Conservation (phyloP, 176 grass and related monocot species). For the Ensete ventricosum region DNA sequence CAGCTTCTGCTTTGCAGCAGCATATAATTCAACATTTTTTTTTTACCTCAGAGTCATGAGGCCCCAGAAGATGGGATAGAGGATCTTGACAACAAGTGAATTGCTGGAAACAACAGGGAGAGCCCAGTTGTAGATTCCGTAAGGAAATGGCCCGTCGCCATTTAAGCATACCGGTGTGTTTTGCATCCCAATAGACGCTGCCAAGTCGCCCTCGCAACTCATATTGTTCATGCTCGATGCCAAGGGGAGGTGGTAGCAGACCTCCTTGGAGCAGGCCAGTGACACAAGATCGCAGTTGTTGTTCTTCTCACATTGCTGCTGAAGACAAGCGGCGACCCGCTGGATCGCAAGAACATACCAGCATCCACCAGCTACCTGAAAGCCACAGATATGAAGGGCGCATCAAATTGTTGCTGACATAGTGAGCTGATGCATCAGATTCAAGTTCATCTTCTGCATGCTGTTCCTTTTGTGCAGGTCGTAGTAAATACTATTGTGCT, state of each 20-base stretch:
- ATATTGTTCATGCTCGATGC: constrained; percentile 21
- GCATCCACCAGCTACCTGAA: constrained; percentile 83
- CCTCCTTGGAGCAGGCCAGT: constrained; percentile 46
- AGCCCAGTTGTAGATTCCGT: constrained; percentile 73
- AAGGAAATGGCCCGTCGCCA: constrained; percentile 49
- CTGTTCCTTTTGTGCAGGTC: not conserved
- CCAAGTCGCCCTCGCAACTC: constrained; percentile 37
- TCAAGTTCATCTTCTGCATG: not conserved
- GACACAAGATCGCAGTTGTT: constrained; percentile 57
- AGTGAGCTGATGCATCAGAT: not conserved
- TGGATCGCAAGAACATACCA: constrained; percentile 98
- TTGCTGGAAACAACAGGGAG: constrained; percentile 92
- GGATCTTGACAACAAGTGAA: constrained; percentile 76
- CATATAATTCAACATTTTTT: not conserved
- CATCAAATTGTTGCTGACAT: not conserved
- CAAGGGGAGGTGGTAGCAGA: constrained; percentile 37
- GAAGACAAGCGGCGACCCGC: constrained; percentile 61
- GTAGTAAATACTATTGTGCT: no score
- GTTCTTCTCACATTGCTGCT: constrained; percentile 49
- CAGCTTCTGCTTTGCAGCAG: no score
- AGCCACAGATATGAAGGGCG: not conserved
- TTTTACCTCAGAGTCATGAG: constrained; percentile 92
- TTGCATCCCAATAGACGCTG: constrained; percentile 30
- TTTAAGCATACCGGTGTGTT: constrained; percentile 51
- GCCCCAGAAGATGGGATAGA: constrained; percentile 98